Conservation (phyloP, 2,329 filamentous ascomycete species). For the Sporothrix phasma region DNA sequence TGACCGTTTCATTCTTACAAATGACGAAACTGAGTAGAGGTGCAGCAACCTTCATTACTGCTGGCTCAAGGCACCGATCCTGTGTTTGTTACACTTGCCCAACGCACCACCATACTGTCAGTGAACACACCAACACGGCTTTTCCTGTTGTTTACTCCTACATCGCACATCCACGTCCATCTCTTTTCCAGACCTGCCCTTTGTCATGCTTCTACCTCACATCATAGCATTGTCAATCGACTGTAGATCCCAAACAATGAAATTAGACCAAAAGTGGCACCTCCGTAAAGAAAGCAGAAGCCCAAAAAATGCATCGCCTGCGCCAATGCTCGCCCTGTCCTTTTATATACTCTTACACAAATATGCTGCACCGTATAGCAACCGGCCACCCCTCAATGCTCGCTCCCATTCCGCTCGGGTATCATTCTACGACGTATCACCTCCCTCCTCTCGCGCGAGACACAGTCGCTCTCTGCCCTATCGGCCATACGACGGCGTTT, state of each 20-base stretch:
- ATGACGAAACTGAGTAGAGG: not conserved
- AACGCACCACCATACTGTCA: not conserved
- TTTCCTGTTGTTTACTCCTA: not conserved
- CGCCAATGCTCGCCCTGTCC: not conserved
- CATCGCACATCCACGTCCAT: not conserved
- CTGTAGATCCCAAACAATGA: not conserved
- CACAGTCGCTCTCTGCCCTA: conserved; percentile 23
- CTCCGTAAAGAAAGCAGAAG: not conserved
- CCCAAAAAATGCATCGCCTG: not conserved
- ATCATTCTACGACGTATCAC: not conserved
- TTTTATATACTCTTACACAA: not conserved
- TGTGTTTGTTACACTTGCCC: not conserved
- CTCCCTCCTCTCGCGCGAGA: not conserved
- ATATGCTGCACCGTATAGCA: not conserved
- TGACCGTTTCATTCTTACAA: not conserved
- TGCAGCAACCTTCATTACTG: not conserved
- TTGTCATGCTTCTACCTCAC: not conserved
- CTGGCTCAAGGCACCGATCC: not conserved
- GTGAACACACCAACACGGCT: not conserved
- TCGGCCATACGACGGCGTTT: not conserved
- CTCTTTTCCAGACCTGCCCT: not conserved
- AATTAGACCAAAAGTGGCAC: not conserved
- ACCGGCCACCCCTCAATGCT: not conserved
- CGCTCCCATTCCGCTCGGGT: not conserved
- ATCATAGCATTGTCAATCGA: not conserved